A percentile compares a stretch with the other conserved stretches of the same genome.
phyloP scores from a whole-genome alignment of 768 basidiomycete genomes.

The Tephrocybe rancida region DNA sequence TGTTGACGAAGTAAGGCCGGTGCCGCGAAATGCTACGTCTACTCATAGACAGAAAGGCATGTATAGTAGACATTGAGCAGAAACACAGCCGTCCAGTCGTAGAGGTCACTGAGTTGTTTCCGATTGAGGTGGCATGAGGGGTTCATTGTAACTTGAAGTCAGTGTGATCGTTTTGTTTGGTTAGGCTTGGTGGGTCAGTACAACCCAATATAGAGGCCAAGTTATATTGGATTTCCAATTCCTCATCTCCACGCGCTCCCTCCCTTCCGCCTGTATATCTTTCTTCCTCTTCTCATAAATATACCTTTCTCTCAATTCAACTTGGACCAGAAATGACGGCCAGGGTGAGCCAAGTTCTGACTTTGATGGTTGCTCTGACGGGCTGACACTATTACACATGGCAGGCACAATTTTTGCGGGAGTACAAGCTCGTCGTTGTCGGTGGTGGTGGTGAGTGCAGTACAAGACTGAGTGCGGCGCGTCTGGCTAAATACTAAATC shows the following conservation, averaged over 20 bases:
- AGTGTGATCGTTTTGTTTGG: conserved; percentile 15
- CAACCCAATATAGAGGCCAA: conserved; percentile 12
- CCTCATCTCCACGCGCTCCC: conserved; percentile 14
- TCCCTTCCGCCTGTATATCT: conserved; percentile 6
- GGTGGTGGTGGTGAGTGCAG: conserved; percentile 85
- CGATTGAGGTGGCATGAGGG: background rate
- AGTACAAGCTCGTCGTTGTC: conserved; percentile 98
- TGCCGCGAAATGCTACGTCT: background rate
- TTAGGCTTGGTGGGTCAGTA: conserved; percentile 14
- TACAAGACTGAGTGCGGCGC: background rate
- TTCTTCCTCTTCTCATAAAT: conserved; percentile 4
- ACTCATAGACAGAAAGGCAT: background rate
- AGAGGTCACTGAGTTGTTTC: background rate
- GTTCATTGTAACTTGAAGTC: background rate
- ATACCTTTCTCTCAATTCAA: background rate
- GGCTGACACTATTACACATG: conserved; percentile 15
- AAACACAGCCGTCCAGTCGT: background rate
- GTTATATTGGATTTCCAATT: conserved; percentile 1
- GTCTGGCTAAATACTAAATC: conserved; percentile 1
- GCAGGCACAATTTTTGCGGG: conserved; percentile 88
- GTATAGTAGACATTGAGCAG: background rate
- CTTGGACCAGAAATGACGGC: conserved; percentile 34
- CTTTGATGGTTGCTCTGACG: background rate
- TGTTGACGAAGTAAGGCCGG: background rate
- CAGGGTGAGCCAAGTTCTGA: conserved; percentile 29